Evolutionary conservation across 2,329 filamentous ascomycete genomes (phyloP), one percentile per base, ranked within the genome.

Genomic region (Pseudocercospora fijiensis): DNA sequence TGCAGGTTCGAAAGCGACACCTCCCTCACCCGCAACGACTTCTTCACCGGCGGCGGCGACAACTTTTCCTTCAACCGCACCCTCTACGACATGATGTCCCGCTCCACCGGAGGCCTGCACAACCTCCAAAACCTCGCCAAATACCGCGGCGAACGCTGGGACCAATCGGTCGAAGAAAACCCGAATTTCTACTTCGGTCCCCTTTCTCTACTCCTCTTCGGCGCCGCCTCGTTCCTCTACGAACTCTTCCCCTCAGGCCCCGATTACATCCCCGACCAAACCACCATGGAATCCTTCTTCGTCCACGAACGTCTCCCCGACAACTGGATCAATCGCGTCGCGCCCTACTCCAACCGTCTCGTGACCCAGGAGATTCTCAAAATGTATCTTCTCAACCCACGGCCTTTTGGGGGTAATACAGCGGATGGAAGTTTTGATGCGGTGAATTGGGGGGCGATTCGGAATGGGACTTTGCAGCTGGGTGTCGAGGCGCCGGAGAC

Each of bases 121-220:
- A 73, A 79, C 71, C 71, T 72, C 57, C 69, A 79, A 41, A 69
- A 72, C 22, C 69, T 81, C 9, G 75, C 77, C 49, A 69, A 71
- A 18, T 79, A 78, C 66, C 76, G 77, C 57, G 70, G 73, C 64
- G 70, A 78, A 68, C 76, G 79, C 22, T 80, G 77, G 68, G 70
- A 77, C 16, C 74, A 80, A 56, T 78, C 75, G 8, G 64, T 73
- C 1, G 69, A 70, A 13, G 71, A 77, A 53, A 80, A 79, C 64
- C 68, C 71, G 1, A 78, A 79, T 63, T 80, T 80, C 74, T 80
- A 71, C 71, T 81, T 79, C 55, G 77, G 78, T n/a, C 78, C 78
- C 1, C 65, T 76, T 13, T 69, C 72, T 10, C 68, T 80, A 3
- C 71, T 81, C 5, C 73, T 79, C 16, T 79, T 75, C 65, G 78